Base-by-base conservation (phyloP, 2,329 filamentous ascomycete species). In the Bipolaris zeicola region DNA sequence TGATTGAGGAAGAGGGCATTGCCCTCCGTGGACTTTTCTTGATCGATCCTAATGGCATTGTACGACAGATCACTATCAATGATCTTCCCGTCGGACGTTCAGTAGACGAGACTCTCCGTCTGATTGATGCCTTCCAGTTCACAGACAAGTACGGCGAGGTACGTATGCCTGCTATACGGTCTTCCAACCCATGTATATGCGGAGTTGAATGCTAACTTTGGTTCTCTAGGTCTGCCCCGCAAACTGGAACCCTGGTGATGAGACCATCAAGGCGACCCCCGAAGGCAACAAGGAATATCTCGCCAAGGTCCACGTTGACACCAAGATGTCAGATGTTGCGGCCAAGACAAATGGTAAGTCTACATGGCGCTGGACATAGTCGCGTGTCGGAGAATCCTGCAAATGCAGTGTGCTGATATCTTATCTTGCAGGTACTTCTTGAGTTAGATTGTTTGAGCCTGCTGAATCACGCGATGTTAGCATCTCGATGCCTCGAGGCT, bases 21-120 rank as follows among this genome's bases (percentile, higher is more conserved):
- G 84, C 86, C 11, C 82, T 88, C 56, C 81, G 86, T 20, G 86
- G 85, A 4, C 79, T 88, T 43, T 89, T 88, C 79, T 81, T 89
- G 76, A 87, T 88, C 67, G 86, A 89, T 71, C 85, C 85, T 57
- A 83, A 84, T 73, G 86, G 85, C 52, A 74, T 81, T 26, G 78
- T 88, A 24, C 77, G 85, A 61, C 84, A 79, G 80, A 86, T 88
- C 73, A 87, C 85, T 60, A 79, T 88, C 78, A 88, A 88, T 76
- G 85, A 88, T 67, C 80, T 87, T 31, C 84, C 85, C 58, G 85
- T 88, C 61, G 86, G 86, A 58, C 84, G 86, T 63, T 82, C 83
- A 63, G 86, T 88, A 52, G 84, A 87, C 70, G 86, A 89, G 77
- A 83, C 84, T 1, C 79, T 87, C 65, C 84, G 86, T 37, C 72